Conservation (phyloP, 2,329 filamentous ascomycete species). For the Coccinonectria pachysandricola region DNA sequence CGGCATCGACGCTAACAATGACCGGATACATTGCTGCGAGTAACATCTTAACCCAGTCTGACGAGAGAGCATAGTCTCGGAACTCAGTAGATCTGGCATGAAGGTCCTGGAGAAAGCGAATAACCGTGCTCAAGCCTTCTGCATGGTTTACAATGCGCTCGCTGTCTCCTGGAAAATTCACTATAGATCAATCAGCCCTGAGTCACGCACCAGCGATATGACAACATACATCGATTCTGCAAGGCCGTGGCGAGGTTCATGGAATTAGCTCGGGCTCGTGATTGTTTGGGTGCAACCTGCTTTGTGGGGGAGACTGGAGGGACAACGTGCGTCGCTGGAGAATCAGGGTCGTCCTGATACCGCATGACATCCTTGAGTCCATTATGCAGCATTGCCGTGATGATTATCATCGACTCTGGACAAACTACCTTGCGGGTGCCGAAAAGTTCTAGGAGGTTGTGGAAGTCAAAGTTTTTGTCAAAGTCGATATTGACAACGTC, state of each 20-base stretch:
- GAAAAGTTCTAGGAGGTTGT: constrained; percentile 65
- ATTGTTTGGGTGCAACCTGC: constrained; percentile 8
- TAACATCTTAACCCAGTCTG: constrained; percentile 72
- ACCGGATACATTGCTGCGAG: constrained; percentile 77
- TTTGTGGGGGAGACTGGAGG: constrained; percentile 6
- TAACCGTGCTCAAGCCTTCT: constrained; percentile 61
- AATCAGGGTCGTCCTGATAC: constrained; percentile 49
- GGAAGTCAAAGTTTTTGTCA: constrained; percentile 62
- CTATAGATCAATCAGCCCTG: no score
- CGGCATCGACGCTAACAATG: constrained; percentile 74
- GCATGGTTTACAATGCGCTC: constrained; percentile 43
- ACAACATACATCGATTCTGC: constrained; percentile 41
- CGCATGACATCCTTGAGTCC: constrained; percentile 63
- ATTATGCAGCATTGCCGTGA: constrained; percentile 79
- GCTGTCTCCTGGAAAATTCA: constrained; percentile 26
- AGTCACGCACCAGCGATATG: no score
- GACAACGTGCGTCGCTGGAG: constrained; percentile 27
- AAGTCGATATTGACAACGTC: constrained; percentile 69
- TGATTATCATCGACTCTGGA: constrained; percentile 68
- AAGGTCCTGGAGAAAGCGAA: constrained; percentile 69
- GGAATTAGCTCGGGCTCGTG: constrained; percentile 41
- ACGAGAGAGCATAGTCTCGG: constrained; percentile 69
- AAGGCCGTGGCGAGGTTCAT: constrained; percentile 57
- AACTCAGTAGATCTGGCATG: constrained; percentile 70
- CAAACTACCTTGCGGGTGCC: constrained; percentile 57